Evolutionary conservation across 163 green algal genomes (phyloP).

Genomic region (Chlorella variabilis): DNA sequence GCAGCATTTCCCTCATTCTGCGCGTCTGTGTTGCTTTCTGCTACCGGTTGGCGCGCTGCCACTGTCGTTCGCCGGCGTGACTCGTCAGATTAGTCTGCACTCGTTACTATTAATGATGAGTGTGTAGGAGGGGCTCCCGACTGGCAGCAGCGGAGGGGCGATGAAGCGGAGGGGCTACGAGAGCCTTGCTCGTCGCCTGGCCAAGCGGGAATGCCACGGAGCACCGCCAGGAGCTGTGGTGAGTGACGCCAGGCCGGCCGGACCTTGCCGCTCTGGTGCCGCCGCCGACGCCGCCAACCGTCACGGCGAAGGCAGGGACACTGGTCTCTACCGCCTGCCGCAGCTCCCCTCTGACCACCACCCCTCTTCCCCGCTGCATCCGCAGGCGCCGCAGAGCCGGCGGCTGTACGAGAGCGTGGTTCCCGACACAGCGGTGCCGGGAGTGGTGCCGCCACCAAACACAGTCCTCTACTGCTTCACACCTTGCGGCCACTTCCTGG

Average conservation of each 20-base stretch:
- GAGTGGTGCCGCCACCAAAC: constrained; percentile 26
- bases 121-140: no score
- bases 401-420: constrained; percentile 32
- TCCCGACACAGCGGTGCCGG: constrained; percentile 1
- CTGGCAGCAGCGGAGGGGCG: background rate
- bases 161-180: constrained; percentile 19
- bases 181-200: constrained; percentile 13
- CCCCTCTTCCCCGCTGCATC: background rate
- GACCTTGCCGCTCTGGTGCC: background rate
- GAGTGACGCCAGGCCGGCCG: background rate
- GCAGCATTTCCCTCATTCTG: no score
- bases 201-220: background rate
- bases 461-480: constrained; percentile 19
- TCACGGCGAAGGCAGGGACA: no score
- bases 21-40: no score
- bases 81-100: no score
- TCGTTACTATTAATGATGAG: no score
- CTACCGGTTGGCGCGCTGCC: no score
- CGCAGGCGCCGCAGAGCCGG: constrained; percentile 28
- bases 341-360: background rate
- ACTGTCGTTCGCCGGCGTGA: no score
- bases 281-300: background rate
- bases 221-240: constrained; percentile 17
- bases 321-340: no score
- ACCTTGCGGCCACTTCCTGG: constrained; percentile 26